Percentiles rank a stretch among this genome's conserved stretches.
Conservation (phyloP, 345 rosid species). For the Brassica juncea region DNA sequence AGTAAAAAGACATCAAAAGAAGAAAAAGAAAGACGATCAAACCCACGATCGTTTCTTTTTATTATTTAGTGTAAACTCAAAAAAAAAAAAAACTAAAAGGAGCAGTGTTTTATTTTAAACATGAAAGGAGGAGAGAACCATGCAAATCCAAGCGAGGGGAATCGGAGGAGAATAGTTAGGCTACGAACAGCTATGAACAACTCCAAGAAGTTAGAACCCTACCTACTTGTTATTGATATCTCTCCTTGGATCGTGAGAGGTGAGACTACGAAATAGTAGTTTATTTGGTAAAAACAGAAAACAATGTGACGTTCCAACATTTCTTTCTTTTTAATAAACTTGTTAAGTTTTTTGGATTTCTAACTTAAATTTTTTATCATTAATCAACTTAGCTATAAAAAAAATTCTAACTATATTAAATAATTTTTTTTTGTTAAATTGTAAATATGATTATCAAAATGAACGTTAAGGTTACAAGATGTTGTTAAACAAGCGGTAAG, state of each 20-base stretch:
- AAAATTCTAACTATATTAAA: background rate
- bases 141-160: slow-evolving; percentile 12
- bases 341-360: too few species aligned
- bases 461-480: too few species aligned
- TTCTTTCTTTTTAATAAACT: background rate
- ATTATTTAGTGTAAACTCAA: background rate
- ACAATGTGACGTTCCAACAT: background rate
- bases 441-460: too few species aligned
- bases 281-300: background rate
- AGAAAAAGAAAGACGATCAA: slow-evolving; percentile 30
- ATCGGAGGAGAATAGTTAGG: slow-evolving; percentile 22
- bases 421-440: too few species aligned
- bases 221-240: slow-evolving; percentile 8
- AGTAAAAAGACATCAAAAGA: slow-evolving; percentile 15
- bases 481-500: too few species aligned
- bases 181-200: slow-evolving; percentile 24
- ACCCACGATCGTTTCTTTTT: slow-evolving; percentile 35
- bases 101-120: background rate
- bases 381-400: background rate
- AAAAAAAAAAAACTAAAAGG: background rate
- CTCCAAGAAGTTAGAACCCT: background rate
- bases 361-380: background rate
- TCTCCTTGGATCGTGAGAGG: slow-evolving; percentile 20
- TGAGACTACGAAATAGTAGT: background rate
- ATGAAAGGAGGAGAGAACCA: slow-evolving; percentile 26